phyloP scores from a whole-genome alignment of 495 filamentous ascomycete species.

The Apodospora peruviana region DNA sequence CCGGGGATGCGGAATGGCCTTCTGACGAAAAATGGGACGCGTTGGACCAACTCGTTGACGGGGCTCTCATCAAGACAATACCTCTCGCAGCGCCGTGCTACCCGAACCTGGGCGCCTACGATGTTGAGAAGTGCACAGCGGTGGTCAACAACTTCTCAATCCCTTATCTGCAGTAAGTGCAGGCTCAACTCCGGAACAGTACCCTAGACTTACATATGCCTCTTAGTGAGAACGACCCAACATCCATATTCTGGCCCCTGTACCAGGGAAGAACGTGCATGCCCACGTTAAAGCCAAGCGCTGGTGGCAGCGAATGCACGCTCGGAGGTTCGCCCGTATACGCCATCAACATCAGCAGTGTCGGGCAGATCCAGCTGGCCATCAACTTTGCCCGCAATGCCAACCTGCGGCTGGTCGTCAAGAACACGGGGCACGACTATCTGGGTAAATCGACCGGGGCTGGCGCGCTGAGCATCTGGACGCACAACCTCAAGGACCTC shows the following conservation, averaged over 20 bases:
- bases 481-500: conserved; percentile 42
- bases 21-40: conserved; percentile 29
- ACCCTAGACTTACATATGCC: background rate
- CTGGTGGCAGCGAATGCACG: conserved; percentile 49
- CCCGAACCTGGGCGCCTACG: conserved; percentile 38
- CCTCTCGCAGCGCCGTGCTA: conserved; percentile 54
- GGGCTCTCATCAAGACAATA: conserved; percentile 48
- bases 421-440: conserved; percentile 64
- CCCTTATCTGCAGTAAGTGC: conserved; percentile 17
- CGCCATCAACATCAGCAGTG: conserved; percentile 51
- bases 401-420: conserved; percentile 55
- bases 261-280: conserved; percentile 44
- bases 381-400: conserved; percentile 58
- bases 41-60: conserved; percentile 42
- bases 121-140: conserved; percentile 35
- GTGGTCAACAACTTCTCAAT: conserved; percentile 24
- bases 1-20: conserved; percentile 47
- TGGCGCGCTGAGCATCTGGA: conserved; percentile 55
- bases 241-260: conserved; percentile 46
- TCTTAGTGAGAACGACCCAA: conserved; percentile 30
- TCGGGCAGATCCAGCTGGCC: conserved; percentile 53
- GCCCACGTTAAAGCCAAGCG: conserved; percentile 32
- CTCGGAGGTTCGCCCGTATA: conserved; percentile 56
- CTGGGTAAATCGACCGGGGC: conserved; percentile 45
- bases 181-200: too few species aligned